These are phyloP conservation scores for Passiflora organensis DNA, from an alignment of 345 rosid genomes.

Conservation along the genomic window DNA sequence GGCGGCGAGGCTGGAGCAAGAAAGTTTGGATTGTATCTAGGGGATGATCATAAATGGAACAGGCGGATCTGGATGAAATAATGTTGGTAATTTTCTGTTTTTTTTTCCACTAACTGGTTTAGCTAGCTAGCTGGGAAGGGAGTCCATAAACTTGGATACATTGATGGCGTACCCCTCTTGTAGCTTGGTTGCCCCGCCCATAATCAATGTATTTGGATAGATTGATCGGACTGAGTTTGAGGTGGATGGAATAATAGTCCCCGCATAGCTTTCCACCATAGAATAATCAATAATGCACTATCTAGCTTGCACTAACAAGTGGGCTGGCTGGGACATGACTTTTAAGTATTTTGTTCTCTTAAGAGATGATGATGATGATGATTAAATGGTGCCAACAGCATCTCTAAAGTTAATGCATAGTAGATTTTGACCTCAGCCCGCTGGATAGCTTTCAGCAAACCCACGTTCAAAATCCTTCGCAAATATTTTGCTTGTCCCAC, in stretches of 20 bases:
- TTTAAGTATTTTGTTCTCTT: constrained; percentile 20
- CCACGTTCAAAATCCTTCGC: constrained; percentile 5
- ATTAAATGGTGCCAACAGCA: constrained; percentile 28
- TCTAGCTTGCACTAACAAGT: constrained; percentile 32
- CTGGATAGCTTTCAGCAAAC: constrained; percentile 13
- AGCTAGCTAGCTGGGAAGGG: background rate
- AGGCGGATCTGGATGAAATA: too few species aligned
- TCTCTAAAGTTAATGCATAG: constrained; percentile 28
- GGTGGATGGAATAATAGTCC: constrained; percentile 43
- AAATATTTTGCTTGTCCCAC: constrained; percentile 19
- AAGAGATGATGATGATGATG: constrained; percentile 13
- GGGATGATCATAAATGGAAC: too few species aligned
- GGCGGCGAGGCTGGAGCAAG: too few species aligned
- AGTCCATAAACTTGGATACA: background rate
- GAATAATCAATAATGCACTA: constrained; percentile 39
- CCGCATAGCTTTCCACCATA: constrained; percentile 38
- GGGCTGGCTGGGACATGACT: constrained; percentile 18
- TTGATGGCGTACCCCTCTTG: background rate
- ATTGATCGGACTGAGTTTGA: constrained; percentile 30
- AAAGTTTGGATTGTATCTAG: too few species aligned
- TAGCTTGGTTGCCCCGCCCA: background rate
- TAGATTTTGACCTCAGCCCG: constrained; percentile 28
- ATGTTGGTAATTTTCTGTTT: background rate
- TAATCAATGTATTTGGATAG: constrained; percentile 2
- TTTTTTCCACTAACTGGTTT: background rate